A percentile compares a stretch with the other conserved stretches of the same genome.
These are phyloP conservation scores for Phoma sp. DNA, from an alignment of 2,329 filamentous ascomycete genomes.

Conservation along the genomic window DNA sequence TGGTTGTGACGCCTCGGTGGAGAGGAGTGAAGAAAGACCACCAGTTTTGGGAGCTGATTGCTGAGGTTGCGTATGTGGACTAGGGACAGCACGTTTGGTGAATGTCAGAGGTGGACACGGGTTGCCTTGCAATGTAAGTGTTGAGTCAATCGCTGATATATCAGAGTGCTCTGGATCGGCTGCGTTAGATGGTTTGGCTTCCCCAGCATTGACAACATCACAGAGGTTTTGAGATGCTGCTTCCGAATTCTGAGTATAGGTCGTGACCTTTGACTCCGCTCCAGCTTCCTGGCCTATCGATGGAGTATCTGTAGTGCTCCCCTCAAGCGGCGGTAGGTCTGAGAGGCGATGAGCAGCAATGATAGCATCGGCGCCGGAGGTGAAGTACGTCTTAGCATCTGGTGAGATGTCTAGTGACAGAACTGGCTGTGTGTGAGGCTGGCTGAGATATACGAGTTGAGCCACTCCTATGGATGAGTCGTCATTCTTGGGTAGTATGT, in stretches of 20 bases:
- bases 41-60: not conserved
- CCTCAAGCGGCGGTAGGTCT: slow-evolving; percentile 18
- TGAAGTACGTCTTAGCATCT: slow-evolving; percentile 67
- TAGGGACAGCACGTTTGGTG: slow-evolving; percentile 21
- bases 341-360: slow-evolving; percentile 78
- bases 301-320: not conserved
- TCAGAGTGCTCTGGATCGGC: slow-evolving; percentile 1
- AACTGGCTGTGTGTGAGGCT: slow-evolving; percentile 79
- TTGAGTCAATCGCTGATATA: not conserved
- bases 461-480: slow-evolving; percentile 37
- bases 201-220: not conserved
- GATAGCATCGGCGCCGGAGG: slow-evolving; percentile 81
- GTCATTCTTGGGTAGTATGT: slow-evolving; percentile 56
- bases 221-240: not conserved
- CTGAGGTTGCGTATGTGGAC: slow-evolving; percentile 6
- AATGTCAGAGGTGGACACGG: slow-evolving; percentile 18
- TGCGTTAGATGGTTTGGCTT: not conserved
- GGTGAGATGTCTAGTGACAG: slow-evolving; percentile 64
- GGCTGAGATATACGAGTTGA: slow-evolving; percentile 66
- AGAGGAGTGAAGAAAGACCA: slow-evolving; percentile 37
- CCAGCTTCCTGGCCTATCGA: not conserved
- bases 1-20: slow-evolving; percentile 3
- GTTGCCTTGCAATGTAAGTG: not conserved
- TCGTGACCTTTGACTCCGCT: not conserved
- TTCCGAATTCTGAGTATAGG: not conserved